phyloP scores from a whole-genome alignment of 495 filamentous ascomycete species.

The Annulohypoxylon moriforme region DNA sequence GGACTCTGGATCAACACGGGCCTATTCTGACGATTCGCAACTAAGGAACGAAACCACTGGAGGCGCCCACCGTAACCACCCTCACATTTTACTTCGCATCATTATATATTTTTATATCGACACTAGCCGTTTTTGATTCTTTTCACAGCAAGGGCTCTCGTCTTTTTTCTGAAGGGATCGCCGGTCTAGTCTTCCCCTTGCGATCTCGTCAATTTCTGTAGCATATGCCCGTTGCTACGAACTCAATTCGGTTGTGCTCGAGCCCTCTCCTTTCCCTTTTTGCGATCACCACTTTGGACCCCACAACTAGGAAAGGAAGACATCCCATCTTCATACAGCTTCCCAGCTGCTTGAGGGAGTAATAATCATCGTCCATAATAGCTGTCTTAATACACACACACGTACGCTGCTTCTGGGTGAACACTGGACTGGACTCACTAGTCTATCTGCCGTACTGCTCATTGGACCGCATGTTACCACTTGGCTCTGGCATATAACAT shows the following conservation, averaged over 20 bases:
- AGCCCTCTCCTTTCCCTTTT: constrained; percentile 42
- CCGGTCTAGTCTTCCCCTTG: constrained; percentile 36
- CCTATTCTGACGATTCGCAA: constrained; percentile 33
- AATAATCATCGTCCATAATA: constrained; percentile 36
- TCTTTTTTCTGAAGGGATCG: constrained; percentile 30
- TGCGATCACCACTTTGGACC: constrained; percentile 35
- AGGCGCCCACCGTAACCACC: constrained; percentile 33
- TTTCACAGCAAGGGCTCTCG: neutral
- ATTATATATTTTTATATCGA: constrained; percentile 37
- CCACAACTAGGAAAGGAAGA: constrained; percentile 37
- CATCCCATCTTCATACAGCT: constrained; percentile 33
- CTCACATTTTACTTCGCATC: constrained; percentile 39
- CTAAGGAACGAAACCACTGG: constrained; percentile 38
- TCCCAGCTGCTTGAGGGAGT: constrained; percentile 25
- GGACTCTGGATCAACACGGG: constrained; percentile 43
- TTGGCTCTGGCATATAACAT: constrained; percentile 25
- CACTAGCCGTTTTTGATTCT: constrained; percentile 35
- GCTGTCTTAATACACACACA: constrained; percentile 23
- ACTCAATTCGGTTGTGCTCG: constrained; percentile 40
- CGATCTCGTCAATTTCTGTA: constrained; percentile 38
- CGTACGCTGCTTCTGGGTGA: constrained; percentile 7
- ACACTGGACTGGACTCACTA: constrained; percentile 2
- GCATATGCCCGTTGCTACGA: constrained; percentile 26
- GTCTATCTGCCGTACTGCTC: constrained; percentile 20
- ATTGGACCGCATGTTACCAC: constrained; percentile 3